A percentile compares a stretch with the other conserved stretches of the same genome.
phyloP scores from a whole-genome alignment of 2,329 filamentous ascomycete species.

The Clonostachys byssicola region DNA sequence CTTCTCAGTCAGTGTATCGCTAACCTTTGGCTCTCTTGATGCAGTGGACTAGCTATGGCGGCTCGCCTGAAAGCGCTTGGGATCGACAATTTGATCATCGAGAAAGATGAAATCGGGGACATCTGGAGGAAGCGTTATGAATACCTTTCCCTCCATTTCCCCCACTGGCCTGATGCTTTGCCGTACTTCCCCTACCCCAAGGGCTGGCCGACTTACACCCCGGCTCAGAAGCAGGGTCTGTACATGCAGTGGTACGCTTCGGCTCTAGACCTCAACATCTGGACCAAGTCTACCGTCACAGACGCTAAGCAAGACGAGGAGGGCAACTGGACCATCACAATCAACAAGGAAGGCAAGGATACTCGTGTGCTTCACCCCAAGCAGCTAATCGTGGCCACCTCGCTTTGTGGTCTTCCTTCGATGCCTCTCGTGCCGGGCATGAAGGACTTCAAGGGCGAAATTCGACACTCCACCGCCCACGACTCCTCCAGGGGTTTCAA shows the following conservation, averaged over 20 bases:
- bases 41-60: constrained; percentile 17
- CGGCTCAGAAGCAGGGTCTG: constrained; percentile 67
- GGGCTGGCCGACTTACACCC: constrained; percentile 67
- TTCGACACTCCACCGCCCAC: constrained; percentile 62
- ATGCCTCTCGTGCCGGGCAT: constrained; percentile 54
- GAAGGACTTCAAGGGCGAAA: constrained; percentile 51
- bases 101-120: constrained; percentile 56
- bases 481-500: constrained; percentile 46
- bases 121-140: constrained; percentile 63
- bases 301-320: constrained; percentile 19
- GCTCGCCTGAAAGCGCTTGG: constrained; percentile 57
- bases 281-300: constrained; percentile 32
- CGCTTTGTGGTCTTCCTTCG: constrained; percentile 63
- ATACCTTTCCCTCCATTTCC: constrained; percentile 65
- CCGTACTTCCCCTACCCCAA: constrained; percentile 61
- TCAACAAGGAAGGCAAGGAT: constrained; percentile 18
- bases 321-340: constrained; percentile 46
- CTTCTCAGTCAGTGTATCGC: too few species aligned
- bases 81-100: constrained; percentile 51
- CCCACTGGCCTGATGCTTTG: constrained; percentile 57
- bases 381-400: constrained; percentile 64
- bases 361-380: constrained; percentile 48
- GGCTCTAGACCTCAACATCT: constrained; percentile 65
- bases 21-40: too few species aligned
- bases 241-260: constrained; percentile 64